Base-by-base conservation (phyloP, 306 rosid species). In the Fragaria nilgerrensis region DNA sequence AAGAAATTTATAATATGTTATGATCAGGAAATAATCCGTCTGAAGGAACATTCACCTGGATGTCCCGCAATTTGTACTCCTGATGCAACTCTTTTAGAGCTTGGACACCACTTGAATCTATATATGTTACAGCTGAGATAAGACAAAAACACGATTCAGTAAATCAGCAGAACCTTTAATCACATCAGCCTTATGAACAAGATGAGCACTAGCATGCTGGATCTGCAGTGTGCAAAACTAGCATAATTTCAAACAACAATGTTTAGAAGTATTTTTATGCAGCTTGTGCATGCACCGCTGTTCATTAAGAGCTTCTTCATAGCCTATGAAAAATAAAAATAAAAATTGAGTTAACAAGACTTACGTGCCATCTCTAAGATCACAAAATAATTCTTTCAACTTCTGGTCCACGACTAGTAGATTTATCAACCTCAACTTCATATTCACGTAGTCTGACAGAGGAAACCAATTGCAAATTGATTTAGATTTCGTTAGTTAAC, bases 361-460 rank as follows among this genome's bases (percentile, higher is more conserved):
- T 87, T 90, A 92, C 97, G 97, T 61, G 99, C 96, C 97, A 95
- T 74, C 92, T 95, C 98, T 65, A 95, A 61, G 78, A 95, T 90
- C 78, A 92, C 96, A 48, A 88, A 95, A 87, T 92, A 85, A 95
- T 83, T 89, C 97, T 88, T 85, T 90, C 97, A 58, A 90, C 99
- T 76, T 89, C 96, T 2, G 99, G 99, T 64, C 99, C 97, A 36
- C 91, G 94, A 27, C 86, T 87, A 39, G 87, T 68, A 55, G 87
- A 86, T 76, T 81, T 84, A 79, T 90, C 97, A 73, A 87, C 92
- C 69, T 82, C 90, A 61, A 87, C 86, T 92, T 95, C 99, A 78
- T 83, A 95, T 76, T 92, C 97, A 36, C 97, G 97, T 82, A 95
- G 81, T 91, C 99, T 92, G 88, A 76, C 52, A 83, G 22, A 80